Base-by-base conservation (phyloP, 2,329 filamentous ascomycete species). In the Myotisia sp. region DNA sequence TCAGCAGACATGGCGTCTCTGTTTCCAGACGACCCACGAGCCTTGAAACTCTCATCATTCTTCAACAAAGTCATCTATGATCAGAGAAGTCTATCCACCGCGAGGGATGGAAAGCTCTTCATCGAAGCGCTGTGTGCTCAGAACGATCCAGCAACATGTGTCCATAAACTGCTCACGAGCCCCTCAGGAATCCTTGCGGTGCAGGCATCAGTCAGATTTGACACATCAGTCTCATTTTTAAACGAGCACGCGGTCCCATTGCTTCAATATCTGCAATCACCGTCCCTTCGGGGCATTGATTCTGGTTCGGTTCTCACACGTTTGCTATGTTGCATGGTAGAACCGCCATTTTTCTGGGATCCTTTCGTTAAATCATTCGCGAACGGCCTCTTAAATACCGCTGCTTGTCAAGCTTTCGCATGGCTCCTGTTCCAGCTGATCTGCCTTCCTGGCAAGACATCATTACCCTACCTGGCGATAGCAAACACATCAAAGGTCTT, bases 311-410 rank as follows among this genome's bases (percentile, higher is more conserved):
- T 71, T 24, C 52, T 75, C 2, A 52, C 56, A 20, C 52, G 61
- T 9, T 30, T 75, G 2, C 46, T 74, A 2, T 39, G 56, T 0
- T 51, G 54, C 1, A 53, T 76, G 2, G 49, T 68, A 2, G 53
- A 69, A 1, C 72, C 73, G 0, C 62, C 64, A 0, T 66, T 65
- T 0, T 56, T 75, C 8, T 76, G 73, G 73, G 57, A 60, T 10
- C 56, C 60, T 0, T 44, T 73, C 2, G 26, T 67, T 12, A 39
- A 52, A 0, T 41, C 51, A 1, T 56, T 56, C 28, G 33, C 44
- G 3, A 37, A 21, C 2, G 42, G 47, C 5, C 37, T 42, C 1
- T 49, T 71, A 5, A 42, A 51, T 2, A 45, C 56, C 1, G 42
- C 41, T 0, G 48, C 53, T 0, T 43, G 58, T 2, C 44, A 52